Evolutionary conservation across 1,284 basidiomycete species (phyloP).

Genomic region (Coniferiporia weirii): DNA sequence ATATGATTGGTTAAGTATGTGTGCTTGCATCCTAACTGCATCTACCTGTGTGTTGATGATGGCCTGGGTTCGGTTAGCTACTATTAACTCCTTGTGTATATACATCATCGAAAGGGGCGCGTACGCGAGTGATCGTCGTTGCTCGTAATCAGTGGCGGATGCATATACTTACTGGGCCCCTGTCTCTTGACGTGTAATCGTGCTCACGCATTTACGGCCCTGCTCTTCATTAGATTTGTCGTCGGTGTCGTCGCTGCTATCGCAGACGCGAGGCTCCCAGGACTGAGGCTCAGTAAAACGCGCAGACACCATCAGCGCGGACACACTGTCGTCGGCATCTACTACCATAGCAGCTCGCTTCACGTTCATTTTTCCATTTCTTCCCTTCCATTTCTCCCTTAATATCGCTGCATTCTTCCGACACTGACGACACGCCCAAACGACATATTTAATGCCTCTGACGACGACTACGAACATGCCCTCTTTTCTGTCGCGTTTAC

Average conservation of each 20-base stretch:
- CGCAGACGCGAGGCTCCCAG: background rate
- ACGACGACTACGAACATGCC: constrained; percentile 10
- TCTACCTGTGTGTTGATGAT: background rate
- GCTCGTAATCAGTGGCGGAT: background rate
- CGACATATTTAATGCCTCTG: background rate
- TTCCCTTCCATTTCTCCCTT: background rate
- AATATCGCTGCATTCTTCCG: background rate
- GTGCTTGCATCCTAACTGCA: background rate
- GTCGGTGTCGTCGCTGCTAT: background rate
- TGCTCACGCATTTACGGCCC: too few relatives aligned
- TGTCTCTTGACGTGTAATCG: background rate
- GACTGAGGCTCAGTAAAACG: background rate
- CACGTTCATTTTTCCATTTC: background rate
- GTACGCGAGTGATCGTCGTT: constrained; percentile 5
- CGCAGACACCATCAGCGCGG: background rate
- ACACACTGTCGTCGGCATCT: background rate
- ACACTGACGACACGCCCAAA: background rate
- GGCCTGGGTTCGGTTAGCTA: background rate
- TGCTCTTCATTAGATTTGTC: background rate
- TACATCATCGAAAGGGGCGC: constrained; percentile 2
- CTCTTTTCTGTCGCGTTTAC: constrained; percentile 11
- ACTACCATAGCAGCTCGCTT: background rate
- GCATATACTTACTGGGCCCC: background rate
- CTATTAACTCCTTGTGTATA: constrained; percentile 7
- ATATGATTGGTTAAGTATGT: background rate